Evolutionary conservation across 768 basidiomycete genomes (phyloP), one percentile per base, ranked within the genome.

Genomic region (Trametes meyenii): DNA sequence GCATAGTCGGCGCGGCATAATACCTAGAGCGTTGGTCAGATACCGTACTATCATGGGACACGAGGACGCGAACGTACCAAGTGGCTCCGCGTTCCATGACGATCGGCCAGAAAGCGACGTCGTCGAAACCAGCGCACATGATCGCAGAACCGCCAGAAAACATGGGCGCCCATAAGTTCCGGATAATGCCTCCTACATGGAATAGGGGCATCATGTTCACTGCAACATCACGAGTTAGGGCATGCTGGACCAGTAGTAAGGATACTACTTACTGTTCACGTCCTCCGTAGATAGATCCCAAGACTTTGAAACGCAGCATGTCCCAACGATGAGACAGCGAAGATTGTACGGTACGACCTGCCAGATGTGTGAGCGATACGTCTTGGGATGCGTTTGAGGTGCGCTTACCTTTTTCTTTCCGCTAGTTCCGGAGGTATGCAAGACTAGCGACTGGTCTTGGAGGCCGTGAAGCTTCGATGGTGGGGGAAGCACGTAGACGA

Each of bases 361-460:
- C 1, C 16, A 23, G 33, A 13, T 6, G 17, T 1, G 35, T 24
- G 2, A 33, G 7, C 13, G 5, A 11, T 13, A 44, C 14, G 3
- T 48, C 19, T 21, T 23, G 38, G 16, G 19, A 42, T 13, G 23
- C 16, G 23, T 2, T n/a, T 2, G 35, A 12, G 24, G 1, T 17
- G 19, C 21, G 13, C 53, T 23, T 0, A 69, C 67, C 67, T 82
- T 82, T 69, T 82, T 82, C 71, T 75, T 79, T 4, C 84, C 83
- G 55, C 83, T 85, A 24, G 84, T 85, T 0, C 85, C 85, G 38
- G 81, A 82, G 1, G 85, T 86, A 63, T 85, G 83, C 39, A 86
- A 70, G n/a, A 86, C 79, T 6, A 86, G 73, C 3, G 81, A 80
- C 36, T 78, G 76, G 66, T 85, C 82, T 29, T 74, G 64, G 33